phyloP scores from a whole-genome alignment of 2,329 filamentous ascomycete species.

The Neonectria punicea region DNA sequence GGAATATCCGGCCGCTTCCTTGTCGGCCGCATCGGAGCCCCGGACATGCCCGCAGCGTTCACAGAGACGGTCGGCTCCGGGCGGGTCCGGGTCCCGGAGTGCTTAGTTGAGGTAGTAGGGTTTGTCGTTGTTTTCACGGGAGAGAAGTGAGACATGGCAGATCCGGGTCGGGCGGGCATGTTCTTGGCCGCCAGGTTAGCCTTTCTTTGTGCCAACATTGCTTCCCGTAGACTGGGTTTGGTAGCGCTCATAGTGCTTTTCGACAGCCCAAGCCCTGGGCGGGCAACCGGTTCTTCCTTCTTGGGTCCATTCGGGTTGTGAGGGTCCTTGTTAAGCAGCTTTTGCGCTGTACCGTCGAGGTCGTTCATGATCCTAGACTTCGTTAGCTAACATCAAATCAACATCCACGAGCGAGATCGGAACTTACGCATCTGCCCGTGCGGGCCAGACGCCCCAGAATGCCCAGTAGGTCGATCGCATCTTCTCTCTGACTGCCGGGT shows the following conservation, averaged over 20 bases:
- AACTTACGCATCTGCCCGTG: constrained; percentile 76
- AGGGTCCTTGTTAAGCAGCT: constrained; percentile 82
- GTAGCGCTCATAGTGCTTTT: constrained; percentile 68
- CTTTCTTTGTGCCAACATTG: constrained; percentile 85
- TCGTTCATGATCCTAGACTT: constrained; percentile 75
- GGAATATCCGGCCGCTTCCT: constrained; percentile 68
- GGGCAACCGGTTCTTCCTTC: constrained; percentile 58
- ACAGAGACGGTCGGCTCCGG: constrained; percentile 57
- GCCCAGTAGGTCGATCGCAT: constrained; percentile 89
- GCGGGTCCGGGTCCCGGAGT: constrained; percentile 52
- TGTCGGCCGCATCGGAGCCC: constrained; percentile 70
- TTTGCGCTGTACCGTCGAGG: constrained; percentile 82
- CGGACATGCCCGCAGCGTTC: constrained; percentile 68
- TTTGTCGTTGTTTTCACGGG: constrained; percentile 56
- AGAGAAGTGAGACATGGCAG: constrained; percentile 71
- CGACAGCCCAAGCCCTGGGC: constrained; percentile 69
- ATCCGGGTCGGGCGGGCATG: constrained; percentile 67
- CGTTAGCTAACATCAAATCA: constrained; percentile 36
- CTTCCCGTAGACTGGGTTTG: constrained; percentile 79
- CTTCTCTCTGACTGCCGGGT: constrained; percentile 88
- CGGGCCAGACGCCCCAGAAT: constrained; percentile 81
- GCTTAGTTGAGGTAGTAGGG: constrained; percentile 43
- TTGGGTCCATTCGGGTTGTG: constrained; percentile 80
- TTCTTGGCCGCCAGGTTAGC: constrained; percentile 61
- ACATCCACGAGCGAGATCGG: background rate